Evolutionary conservation across 2,329 filamentous ascomycete species (phyloP), one percentile per base, ranked within the genome.

Genomic region (Stenocarpella maydis): DNA sequence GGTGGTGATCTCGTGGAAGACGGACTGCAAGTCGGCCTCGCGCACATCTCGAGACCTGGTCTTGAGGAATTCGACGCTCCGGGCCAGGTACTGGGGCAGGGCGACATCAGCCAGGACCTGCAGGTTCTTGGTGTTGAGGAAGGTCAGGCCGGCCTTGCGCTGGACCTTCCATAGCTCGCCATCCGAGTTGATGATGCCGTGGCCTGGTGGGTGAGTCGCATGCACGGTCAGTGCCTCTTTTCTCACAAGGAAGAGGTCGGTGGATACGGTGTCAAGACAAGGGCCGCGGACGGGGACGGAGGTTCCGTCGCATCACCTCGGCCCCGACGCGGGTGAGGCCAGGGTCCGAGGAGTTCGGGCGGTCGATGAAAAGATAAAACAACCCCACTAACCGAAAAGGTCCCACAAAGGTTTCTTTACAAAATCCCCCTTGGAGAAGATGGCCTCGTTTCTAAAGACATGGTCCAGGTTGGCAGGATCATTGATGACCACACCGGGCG

Each of bases 101-200:
- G 85, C 85, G 6, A 86, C 78, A 45, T 88, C 86, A 1, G 87
- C 88, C 67, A 91, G 79, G 9, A 85, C 81, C 37, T 85, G 83
- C 39, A 91, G 75, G 73, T 90, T 90, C 65, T 85, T 79, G 17
- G 82, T 82, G 73, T 83, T 89, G 31, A 91, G 82, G 72, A 91
- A 91, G 34, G 84, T 77, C 17, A 87, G 72, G 1, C 89, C 89
- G 4, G 88, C 89, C 75, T 87, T 90, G 54, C 89, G 83, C 79
- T 91, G 89, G 1, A 86, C 79, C 70, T 83, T 86, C 89, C 89
- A 91, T 28, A 88, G 75, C 26, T 89, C 86, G 49, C 89, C 89
- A 71, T 91, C 89, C 31, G 86, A 85, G 73, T 91, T 91, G 77
- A 91, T 90, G 73, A 91, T 91, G 31, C 89, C 89, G 72, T 88